phyloP scores from a whole-genome alignment of 1,139 yeast genomes.

The Kurtzmaniella natalensis region DNA sequence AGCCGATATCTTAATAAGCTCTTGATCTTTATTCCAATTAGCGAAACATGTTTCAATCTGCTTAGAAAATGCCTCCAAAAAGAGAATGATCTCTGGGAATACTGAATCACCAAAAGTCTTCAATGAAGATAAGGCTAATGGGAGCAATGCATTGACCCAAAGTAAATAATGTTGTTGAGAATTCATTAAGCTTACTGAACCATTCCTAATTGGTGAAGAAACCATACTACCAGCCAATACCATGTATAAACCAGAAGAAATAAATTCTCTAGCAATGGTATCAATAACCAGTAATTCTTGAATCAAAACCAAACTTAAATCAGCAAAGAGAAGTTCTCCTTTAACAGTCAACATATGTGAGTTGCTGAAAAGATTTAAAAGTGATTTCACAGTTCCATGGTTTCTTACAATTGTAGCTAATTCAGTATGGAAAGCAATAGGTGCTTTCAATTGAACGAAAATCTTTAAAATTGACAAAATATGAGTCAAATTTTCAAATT shows the following conservation, averaged over 20 bases:
- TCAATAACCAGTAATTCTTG: slow-evolving; percentile 64
- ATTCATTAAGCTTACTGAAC: slow-evolving; percentile 48
- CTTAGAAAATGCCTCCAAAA: slow-evolving; percentile 57
- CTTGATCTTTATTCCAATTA: slow-evolving; percentile 65
- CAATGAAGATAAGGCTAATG: slow-evolving; percentile 58
- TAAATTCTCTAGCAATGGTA: slow-evolving; percentile 61
- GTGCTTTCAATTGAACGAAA: slow-evolving; percentile 49
- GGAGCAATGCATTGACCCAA: slow-evolving; percentile 81
- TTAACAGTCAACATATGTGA: slow-evolving; percentile 60
- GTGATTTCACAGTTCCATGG: slow-evolving; percentile 57
- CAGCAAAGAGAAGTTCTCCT: slow-evolving; percentile 69
- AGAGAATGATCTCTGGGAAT: slow-evolving; percentile 61
- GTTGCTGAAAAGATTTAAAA: slow-evolving; percentile 63
- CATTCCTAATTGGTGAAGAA: slow-evolving; percentile 62
- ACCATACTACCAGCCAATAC: slow-evolving; percentile 72
- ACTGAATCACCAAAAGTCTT: slow-evolving; percentile 61
- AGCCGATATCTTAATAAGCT: slow-evolving; percentile 52
- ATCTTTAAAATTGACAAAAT: slow-evolving; percentile 60
- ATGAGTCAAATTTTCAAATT: slow-evolving; percentile 61
- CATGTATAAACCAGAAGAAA: slow-evolving; percentile 62
- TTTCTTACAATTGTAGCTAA: slow-evolving; percentile 53
- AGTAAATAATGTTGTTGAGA: slow-evolving; percentile 59
- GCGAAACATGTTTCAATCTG: slow-evolving; percentile 63
- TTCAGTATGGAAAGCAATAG: slow-evolving; percentile 44
- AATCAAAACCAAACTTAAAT: slow-evolving; percentile 63